A percentile compares a stretch with the other conserved stretches of the same genome.
These are phyloP conservation scores for Alternaria ventricosa DNA, from an alignment of 2,329 filamentous ascomycete species.

Conservation along the genomic window DNA sequence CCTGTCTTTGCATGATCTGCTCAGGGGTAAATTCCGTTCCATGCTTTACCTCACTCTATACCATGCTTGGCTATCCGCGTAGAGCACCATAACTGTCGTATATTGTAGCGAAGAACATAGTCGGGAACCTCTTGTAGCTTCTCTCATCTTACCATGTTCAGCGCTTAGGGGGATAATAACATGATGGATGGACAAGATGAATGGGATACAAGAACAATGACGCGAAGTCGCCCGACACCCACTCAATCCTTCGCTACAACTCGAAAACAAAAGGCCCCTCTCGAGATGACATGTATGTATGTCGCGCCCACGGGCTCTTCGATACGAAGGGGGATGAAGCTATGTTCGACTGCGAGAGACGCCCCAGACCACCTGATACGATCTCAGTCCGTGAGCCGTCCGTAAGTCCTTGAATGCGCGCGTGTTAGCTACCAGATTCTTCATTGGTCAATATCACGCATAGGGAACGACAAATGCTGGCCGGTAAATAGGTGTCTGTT, in stretches of 20 bases:
- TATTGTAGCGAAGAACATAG: neutral
- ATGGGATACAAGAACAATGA: neutral
- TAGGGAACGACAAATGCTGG: neutral
- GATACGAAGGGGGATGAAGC: neutral
- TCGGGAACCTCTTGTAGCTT: neutral
- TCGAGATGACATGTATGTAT: neutral
- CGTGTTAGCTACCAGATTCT: neutral
- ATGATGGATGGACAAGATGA: neutral
- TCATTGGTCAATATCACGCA: neutral
- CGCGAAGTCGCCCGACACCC: neutral
- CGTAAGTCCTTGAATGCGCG: neutral
- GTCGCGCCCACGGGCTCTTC: neutral
- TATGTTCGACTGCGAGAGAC: neutral
- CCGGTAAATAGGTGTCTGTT: neutral
- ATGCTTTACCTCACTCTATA: neutral
- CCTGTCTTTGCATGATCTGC: neutral
- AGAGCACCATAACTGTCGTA: neutral
- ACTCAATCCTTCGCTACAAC: neutral
- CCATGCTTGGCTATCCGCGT: neutral
- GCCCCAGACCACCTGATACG: neutral
- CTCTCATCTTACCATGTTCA: neutral
- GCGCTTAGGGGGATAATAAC: neutral
- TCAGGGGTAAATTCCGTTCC: slow-evolving; percentile 6
- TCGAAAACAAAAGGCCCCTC: neutral
- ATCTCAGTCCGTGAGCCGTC: neutral